A percentile compares a stretch with the other conserved stretches of the same genome.
phyloP scores from a whole-genome alignment of 768 basidiomycete species.

The Boletus bicolor region DNA sequence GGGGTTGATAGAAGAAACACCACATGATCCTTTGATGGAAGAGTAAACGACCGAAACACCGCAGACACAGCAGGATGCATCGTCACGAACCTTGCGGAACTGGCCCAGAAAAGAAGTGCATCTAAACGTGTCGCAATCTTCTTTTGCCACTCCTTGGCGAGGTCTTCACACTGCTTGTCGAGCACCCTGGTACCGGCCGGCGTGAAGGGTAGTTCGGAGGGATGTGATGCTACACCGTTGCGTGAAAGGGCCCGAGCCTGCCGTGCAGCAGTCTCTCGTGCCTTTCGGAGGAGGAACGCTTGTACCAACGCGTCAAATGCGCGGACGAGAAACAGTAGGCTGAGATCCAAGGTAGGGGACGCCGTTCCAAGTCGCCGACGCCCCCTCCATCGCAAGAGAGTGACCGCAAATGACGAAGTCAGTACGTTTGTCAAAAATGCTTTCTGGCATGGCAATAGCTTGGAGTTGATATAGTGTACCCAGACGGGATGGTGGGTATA shows the following conservation, averaged over 20 bases:
- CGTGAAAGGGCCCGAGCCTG: not conserved
- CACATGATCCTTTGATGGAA: conserved; percentile 68
- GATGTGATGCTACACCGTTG: not conserved
- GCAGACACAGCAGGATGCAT: not conserved
- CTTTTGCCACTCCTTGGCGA: conserved; percentile 29
- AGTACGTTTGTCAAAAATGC: conserved; percentile 58
- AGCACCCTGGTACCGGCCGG: not conserved
- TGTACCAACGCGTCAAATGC: conserved; percentile 65
- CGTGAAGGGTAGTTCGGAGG: not conserved
- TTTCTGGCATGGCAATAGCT: conserved; percentile 41
- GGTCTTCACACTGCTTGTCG: conserved; percentile 20
- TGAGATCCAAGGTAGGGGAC: conserved; percentile 67
- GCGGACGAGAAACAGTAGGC: conserved; percentile 63
- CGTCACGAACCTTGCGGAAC: conserved; percentile 62
- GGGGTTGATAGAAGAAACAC: conserved; percentile 81
- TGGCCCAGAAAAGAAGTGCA: conserved; percentile 71
- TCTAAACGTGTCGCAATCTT: conserved; percentile 51
- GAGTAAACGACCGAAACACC: not conserved
- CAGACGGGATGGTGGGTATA: not conserved
- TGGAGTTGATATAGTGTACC: conserved; percentile 11
- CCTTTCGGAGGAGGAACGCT: conserved; percentile 38
- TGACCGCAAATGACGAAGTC: conserved; percentile 54
- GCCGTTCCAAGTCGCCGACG: conserved; percentile 12
- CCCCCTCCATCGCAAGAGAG: conserved; percentile 54
- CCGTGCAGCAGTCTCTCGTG: not conserved